Evolutionary conservation across 768 basidiomycete species (phyloP).

Genomic region (Xerocomellus chrysenteron): DNA sequence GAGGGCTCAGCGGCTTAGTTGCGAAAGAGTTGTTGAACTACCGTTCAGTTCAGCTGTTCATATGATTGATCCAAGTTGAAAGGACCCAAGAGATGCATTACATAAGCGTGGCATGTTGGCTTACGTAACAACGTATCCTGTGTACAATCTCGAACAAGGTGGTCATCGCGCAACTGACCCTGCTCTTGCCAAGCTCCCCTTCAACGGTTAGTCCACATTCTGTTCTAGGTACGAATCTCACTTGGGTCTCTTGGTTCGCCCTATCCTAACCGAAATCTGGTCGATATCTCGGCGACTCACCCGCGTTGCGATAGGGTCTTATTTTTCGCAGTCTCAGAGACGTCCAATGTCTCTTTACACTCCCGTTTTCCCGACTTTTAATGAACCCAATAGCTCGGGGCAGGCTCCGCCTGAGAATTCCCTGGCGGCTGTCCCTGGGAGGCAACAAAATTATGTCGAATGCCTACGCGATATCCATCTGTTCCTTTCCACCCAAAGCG

Average conservation of each 20-base stretch:
- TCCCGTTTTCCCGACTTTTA: conserved; percentile 31
- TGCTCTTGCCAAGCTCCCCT: neutral
- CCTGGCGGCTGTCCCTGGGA: neutral
- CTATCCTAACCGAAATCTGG: neutral
- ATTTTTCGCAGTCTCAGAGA: neutral
- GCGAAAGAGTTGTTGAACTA: no score
- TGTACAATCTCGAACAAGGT: neutral
- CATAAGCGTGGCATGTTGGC: neutral
- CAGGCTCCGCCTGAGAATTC: conserved; percentile 6
- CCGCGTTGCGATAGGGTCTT: neutral
- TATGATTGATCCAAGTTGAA: no score
- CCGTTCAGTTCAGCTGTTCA: no score
- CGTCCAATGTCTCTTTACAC: conserved; percentile 35
- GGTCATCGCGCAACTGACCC: neutral
- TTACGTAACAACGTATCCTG: conserved; percentile 12
- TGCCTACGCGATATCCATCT: conserved; percentile 32
- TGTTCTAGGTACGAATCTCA: conserved; percentile 5
- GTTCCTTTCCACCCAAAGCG: conserved; percentile 32
- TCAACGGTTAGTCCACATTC: neutral
- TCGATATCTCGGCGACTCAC: neutral
- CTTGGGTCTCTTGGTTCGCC: neutral
- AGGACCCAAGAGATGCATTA: neutral
- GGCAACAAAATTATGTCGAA: conserved; percentile 24
- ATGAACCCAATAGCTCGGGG: conserved; percentile 2
- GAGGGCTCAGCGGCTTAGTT: no score